These are phyloP conservation scores for Micractinium conductrix DNA, from an alignment of 139 green algal species.

Conservation along the genomic window DNA sequence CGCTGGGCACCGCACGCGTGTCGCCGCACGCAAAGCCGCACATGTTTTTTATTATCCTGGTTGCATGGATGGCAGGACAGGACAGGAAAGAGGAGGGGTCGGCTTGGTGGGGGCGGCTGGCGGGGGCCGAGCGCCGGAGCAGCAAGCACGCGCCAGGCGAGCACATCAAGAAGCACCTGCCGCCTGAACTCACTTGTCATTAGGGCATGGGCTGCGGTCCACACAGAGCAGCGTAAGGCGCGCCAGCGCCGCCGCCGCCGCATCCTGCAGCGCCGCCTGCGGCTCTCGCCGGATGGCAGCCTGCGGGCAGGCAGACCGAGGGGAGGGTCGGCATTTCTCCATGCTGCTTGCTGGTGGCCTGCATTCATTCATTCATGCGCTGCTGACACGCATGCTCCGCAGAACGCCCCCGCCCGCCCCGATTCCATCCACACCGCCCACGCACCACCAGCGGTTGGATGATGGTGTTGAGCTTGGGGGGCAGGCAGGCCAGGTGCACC, in stretches of 20 bases:
- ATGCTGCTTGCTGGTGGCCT: no score
- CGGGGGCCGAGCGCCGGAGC: no score
- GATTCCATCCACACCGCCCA: no score
- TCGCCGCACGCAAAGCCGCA: conserved; percentile 78
- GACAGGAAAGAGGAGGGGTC: not conserved
- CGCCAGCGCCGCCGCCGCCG: conserved; percentile 72
- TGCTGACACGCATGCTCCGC: no score
- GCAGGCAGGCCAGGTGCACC: conserved; percentile 66
- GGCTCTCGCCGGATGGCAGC: conserved; percentile 75
- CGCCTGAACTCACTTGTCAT: conserved; percentile 65
- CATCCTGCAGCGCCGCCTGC: conserved; percentile 65
- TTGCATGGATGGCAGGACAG: not conserved
- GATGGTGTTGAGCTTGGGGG: conserved; percentile 90
- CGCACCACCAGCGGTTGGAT: conserved; percentile 97
- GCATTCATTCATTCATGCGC: no score
- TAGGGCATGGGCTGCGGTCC: conserved; percentile 76
- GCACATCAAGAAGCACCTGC: no score
- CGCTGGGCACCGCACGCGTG: conserved; percentile 52
- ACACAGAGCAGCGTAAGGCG: conserved; percentile 70
- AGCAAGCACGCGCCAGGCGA: not conserved
- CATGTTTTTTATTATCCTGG: conserved; percentile 85
- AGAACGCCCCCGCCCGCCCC: no score
- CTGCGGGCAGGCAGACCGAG: no score
- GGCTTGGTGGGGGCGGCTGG: not conserved
- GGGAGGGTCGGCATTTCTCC: no score